Evolutionary conservation across 768 basidiomycete genomes (phyloP).

Genomic region (Vararia minispora): DNA sequence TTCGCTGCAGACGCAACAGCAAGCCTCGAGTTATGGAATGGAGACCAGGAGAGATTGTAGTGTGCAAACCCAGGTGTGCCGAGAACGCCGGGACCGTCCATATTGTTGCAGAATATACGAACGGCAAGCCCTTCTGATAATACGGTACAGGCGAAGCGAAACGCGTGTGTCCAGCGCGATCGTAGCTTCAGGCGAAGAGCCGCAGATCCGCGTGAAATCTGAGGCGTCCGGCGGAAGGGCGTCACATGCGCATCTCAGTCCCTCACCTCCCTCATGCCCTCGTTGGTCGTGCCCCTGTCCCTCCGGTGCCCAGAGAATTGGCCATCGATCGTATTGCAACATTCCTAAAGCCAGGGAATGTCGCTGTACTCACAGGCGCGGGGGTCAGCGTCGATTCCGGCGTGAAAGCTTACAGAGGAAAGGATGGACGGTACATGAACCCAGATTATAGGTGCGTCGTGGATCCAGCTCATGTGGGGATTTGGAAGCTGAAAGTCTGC

Average conservation of each 20-base stretch:
- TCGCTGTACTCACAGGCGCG: conserved; percentile 74
- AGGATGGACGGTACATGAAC: conserved; percentile 79
- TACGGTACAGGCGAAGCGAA: too few relatives aligned
- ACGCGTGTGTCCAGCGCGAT: conserved; percentile 1
- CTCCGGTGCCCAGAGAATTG: conserved; percentile 27
- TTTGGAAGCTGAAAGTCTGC: background rate
- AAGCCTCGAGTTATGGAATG: conserved; percentile 64
- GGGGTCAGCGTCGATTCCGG: conserved; percentile 95
- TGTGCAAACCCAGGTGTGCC: conserved; percentile 81
- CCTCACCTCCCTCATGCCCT: conserved; percentile 60
- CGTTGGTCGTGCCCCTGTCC: conserved; percentile 29
- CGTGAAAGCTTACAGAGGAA: conserved; percentile 86
- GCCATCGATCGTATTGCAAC: conserved; percentile 50
- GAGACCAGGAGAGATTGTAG: conserved; percentile 75
- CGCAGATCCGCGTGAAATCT: too few relatives aligned
- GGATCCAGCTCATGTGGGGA: background rate
- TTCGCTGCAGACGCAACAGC: conserved; percentile 83
- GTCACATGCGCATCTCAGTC: conserved; percentile 64
- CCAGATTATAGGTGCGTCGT: conserved; percentile 71
- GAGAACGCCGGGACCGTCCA: conserved; percentile 42
- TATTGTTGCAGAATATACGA: too few relatives aligned
- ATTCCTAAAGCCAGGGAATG: conserved; percentile 64
- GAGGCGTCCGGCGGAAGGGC: conserved; percentile 12
- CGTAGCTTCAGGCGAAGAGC: conserved; percentile 3
- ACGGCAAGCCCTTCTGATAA: too few relatives aligned